Conservation (phyloP, 805 yeast species). For the Sugiyamaella smithiae region DNA sequence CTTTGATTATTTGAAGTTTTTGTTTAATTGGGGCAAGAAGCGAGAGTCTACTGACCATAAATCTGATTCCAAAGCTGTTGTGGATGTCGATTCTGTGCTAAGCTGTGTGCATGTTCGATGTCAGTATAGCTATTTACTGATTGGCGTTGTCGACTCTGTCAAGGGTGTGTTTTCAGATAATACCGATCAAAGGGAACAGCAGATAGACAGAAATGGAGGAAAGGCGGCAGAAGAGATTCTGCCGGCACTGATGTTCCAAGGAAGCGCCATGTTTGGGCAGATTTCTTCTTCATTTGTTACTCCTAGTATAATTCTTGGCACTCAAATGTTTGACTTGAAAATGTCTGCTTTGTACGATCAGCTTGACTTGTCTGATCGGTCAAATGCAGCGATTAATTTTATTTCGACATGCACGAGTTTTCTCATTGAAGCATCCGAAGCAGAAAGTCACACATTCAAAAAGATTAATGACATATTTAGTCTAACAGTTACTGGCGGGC, state of each 20-base stretch:
- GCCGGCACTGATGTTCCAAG: neutral
- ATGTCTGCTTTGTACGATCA: conserved; percentile 4
- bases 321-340: neutral
- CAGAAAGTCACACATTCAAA: neutral
- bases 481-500: neutral
- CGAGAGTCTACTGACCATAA: no score
- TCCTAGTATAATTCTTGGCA: neutral
- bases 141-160: conserved; percentile 17
- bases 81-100: conserved; percentile 20
- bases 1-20: conserved; percentile 32
- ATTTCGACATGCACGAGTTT: neutral
- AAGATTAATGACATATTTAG: neutral
- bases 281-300: neutral
- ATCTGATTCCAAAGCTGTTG: conserved; percentile 8
- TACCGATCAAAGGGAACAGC: neutral
- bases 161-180: neutral
- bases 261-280: conserved; percentile 6
- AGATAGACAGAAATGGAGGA: neutral
- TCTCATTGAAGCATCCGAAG: neutral
- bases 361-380: neutral
- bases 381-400: conserved; percentile 1
- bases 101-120: conserved; percentile 25
- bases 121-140: conserved; percentile 23
- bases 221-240: neutral
- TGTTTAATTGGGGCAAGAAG: conserved; percentile 18